Percentiles rank a stretch among this genome's conserved stretches.
These are phyloP conservation scores for Pugionium dolabratum DNA, from an alignment of 345 rosid genomes.

Conservation along the genomic window DNA sequence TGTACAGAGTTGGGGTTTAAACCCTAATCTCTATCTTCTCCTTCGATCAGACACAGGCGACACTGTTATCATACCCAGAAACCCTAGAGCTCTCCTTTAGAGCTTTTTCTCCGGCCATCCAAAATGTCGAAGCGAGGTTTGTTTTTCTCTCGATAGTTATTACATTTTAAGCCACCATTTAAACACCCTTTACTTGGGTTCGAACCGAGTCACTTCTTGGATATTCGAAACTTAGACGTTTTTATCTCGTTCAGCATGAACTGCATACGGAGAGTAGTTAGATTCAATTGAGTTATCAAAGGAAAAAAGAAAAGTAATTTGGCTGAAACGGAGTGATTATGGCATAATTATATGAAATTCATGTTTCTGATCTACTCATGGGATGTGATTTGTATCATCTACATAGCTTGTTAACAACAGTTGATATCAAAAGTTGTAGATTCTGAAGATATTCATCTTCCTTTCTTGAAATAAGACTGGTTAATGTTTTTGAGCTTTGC, in stretches of 20 bases:
- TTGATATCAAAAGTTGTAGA: background rate
- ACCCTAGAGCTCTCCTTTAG: slow-evolving; percentile 11
- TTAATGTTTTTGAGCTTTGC: background rate
- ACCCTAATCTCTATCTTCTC: slow-evolving; percentile 3
- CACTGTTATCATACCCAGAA: slow-evolving; percentile 6
- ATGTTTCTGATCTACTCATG: background rate
- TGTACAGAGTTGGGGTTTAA: background rate
- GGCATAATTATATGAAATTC: background rate
- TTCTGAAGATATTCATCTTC: background rate
- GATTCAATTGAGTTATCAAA: background rate
- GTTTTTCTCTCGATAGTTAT: background rate
- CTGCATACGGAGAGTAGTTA: background rate
- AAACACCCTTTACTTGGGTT: background rate
- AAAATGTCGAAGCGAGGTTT: slow-evolving; percentile 40
- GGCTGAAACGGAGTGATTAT: background rate
- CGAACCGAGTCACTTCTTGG: no score
- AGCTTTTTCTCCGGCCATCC: slow-evolving; percentile 1
- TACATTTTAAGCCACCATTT: background rate
- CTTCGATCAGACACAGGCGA: slow-evolving; percentile 8
- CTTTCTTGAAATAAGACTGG: background rate
- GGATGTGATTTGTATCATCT: background rate
- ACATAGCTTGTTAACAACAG: background rate
- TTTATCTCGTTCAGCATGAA: background rate
- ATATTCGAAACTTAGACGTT: background rate
- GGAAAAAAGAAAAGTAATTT: background rate